These are phyloP conservation scores for Cerioporus squamosus DNA, from an alignment of 1,284 basidiomycete species.

Conservation along the genomic window DNA sequence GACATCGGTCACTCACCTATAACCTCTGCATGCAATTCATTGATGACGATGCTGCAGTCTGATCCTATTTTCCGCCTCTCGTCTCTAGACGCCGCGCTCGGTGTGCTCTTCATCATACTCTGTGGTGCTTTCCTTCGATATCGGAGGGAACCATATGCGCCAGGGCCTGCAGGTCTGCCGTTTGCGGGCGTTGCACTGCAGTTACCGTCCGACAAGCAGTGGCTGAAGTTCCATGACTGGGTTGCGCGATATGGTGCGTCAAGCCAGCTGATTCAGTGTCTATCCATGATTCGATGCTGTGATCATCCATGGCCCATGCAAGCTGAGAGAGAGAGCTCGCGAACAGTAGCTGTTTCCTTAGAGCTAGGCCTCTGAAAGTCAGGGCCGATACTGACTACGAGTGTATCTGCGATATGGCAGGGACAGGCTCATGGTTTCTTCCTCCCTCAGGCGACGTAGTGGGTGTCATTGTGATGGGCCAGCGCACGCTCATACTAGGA, in stretches of 20 bases:
- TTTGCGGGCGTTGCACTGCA: constrained; percentile 37
- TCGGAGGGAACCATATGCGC: constrained; percentile 1
- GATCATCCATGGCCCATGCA: too few relatives aligned
- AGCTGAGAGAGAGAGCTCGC: too few relatives aligned
- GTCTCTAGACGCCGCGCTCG: neutral
- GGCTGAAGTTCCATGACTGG: constrained; percentile 40
- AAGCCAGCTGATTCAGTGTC: neutral
- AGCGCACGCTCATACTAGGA: constrained; percentile 36
- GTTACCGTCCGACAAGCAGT: constrained; percentile 35
- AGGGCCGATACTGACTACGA: too few relatives aligned
- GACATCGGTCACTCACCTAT: too few relatives aligned
- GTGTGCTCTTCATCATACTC: neutral
- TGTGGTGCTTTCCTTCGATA: neutral
- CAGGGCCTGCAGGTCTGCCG: constrained; percentile 33
- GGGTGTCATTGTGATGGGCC: constrained; percentile 33
- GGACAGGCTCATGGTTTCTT: neutral
- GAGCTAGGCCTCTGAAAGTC: too few relatives aligned
- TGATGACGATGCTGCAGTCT: neutral
- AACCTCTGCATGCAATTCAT: too few relatives aligned
- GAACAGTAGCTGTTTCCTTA: too few relatives aligned
- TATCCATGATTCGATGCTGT: neutral
- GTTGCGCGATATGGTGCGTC: constrained; percentile 34
- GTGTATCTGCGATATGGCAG: neutral
- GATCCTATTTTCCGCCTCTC: neutral
- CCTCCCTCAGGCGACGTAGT: constrained; percentile 34